Conservation (phyloP, 495 filamentous ascomycete genomes). For the Immersiella caudata region DNA sequence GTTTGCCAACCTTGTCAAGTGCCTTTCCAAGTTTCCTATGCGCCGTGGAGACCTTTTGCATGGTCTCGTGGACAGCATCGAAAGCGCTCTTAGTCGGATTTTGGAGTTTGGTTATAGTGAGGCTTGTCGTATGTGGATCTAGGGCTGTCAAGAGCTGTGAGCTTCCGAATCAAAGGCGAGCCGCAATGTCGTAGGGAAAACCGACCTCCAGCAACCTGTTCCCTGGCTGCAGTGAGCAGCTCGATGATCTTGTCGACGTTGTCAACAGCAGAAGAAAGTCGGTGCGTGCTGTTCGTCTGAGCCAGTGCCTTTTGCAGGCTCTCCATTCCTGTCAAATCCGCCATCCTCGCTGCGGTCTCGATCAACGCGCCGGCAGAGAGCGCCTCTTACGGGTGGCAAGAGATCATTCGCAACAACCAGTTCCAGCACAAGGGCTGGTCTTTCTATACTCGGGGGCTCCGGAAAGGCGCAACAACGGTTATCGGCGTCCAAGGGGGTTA, state of each 20-base stretch:
- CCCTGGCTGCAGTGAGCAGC: conserved; percentile 69
- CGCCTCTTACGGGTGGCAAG: conserved; percentile 1
- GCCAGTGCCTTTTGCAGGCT: conserved; percentile 71
- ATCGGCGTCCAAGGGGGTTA: too few species aligned
- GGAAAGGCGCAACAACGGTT: not conserved
- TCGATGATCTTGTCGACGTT: conserved; percentile 83
- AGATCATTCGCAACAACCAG: not conserved
- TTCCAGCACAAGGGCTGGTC: not conserved
- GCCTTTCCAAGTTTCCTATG: conserved; percentile 81
- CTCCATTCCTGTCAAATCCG: conserved; percentile 19
- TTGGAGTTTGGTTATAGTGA: conserved; percentile 80
- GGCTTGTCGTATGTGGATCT: conserved; percentile 70
- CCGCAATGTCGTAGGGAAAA: not conserved
- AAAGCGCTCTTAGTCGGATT: conserved; percentile 78
- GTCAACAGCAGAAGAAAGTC: conserved; percentile 68
- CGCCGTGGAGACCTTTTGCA: conserved; percentile 77
- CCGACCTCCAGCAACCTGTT: conserved; percentile 68
- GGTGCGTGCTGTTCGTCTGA: conserved; percentile 67
- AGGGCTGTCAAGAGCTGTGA: conserved; percentile 27
- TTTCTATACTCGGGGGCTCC: not conserved
- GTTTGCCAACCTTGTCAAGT: conserved; percentile 69
- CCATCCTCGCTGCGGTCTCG: not conserved
- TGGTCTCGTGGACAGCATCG: conserved; percentile 72
- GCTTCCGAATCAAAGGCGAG: not conserved
- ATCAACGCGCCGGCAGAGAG: not conserved